Evolutionary conservation across 371 early-diverging fungal species (phyloP), one percentile per base, ranked within the genome.

Genomic region (Mucor indicus): DNA sequence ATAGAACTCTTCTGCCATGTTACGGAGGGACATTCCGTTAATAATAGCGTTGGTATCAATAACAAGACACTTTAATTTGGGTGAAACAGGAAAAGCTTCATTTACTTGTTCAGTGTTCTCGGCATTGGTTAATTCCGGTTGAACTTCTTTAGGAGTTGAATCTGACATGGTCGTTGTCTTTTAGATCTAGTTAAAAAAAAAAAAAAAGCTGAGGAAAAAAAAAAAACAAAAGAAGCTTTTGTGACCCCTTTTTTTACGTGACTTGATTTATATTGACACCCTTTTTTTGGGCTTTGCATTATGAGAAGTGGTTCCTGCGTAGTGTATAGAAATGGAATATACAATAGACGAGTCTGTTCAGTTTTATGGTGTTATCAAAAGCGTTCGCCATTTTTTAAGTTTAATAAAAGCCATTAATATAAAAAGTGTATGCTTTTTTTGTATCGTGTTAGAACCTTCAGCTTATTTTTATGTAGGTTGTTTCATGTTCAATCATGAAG

Each of bases 1-100:
- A 46, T 84, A 83, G 47, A 93, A 87, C 24, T 83, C 79, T 25
- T 83, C 77, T 1, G 91, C 91, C 38, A 91, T 53, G 43, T 56
- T 43, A 25, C 57, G 45, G 8, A 76, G 44, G 4, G 70, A 53
- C 20, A 56, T 60, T 41, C 75, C 74, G 46, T 82, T 75, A 38
- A 86, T 67, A 42, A 85, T 70, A 23, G 83, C 81, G 40, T 75
- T 83, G 16, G 85, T 66, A 60, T 86, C 87, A 40, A 86, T 68
- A 25, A 86, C 75, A 30, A 85, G 62, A 23, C 75, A 59, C 4
- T 58, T 49, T 15, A 77, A 57, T 6, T 38, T 33, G 7, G 40
- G 17, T n/a, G 53, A 19, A n/a, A n/a, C n/a, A n/a, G n/a, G n/a
- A n/a, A n/a, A n/a, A n/a, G 19, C 1, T 15, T 2, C 20, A 2